Base-by-base conservation (phyloP, 352 stramenopile species). In the Phytophthora sojae region DNA sequence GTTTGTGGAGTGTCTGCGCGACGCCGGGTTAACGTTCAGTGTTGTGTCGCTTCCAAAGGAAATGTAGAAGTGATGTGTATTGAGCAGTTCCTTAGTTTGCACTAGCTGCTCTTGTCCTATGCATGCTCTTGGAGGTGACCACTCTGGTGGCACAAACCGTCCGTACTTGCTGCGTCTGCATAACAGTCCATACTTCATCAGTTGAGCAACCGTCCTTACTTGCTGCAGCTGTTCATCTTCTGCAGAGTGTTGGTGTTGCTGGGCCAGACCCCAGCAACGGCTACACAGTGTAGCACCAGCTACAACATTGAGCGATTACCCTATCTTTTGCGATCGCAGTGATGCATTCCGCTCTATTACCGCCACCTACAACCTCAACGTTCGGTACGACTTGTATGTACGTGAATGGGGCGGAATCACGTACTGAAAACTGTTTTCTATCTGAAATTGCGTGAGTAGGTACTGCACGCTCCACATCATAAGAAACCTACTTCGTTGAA, bases 51-150 rank as follows among this genome's bases (percentile, higher is more conserved):
- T 49, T 23, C 42, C 42, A 49, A 49, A 49, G 42, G 42, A 49
- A 49, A 49, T 49, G 42, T 49, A 49, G 42, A 49, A 49, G 42
- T 49, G 42, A 49, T 49, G 23, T 49, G 7, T 23, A 49, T 19
- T 49, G 17, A 49, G 42, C 42, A 23, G 42, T 49, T 49, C 17
- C 15, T 49, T 49, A 49, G 17, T 3, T 49, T 23, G 17, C 42
- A 49, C 42, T 49, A 49, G 7, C 1, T 49, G 17, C 42, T 49
- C 42, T 44, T 15, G 35, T 44, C 42, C 7, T 49, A 23, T n/a
- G 37, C 15, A 45, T 17, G 37, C 37, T 45, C 37, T 6, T 45
- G 37, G 37, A 35, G 29, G 29, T 35, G 6, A 35, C 29, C 29
- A 9, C 29, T 35, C 29, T 7, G 6, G 29, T 35, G 6, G 29